Base-by-base conservation (phyloP, 441 rosid species). In the Aquilaria agallochum region DNA sequence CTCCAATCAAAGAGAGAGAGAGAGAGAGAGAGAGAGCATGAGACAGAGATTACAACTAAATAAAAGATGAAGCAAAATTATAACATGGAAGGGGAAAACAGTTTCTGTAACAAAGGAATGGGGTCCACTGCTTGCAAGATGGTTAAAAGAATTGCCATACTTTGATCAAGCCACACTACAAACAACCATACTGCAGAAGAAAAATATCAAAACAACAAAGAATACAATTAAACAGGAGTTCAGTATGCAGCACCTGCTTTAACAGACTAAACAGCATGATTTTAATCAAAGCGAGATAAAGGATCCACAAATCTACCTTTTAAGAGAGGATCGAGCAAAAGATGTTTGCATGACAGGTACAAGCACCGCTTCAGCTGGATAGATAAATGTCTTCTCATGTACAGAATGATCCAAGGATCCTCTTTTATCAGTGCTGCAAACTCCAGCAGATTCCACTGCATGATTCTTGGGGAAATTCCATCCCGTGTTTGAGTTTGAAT, bases 351-450 rank as follows among this genome's bases (percentile, higher is more conserved):
- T 70, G 63, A 91, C 83, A 4, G 99, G 98, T 72, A 96, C 95
- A 72, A 93, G 87, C 72, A 96, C 88, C 64, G 98, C 96, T 78
- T 90, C 97, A 51, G 82, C 76, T 69, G 99, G 97, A 80, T 90
- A 89, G 50, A 96, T 81, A 78, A 93, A 89, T 68, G 84, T 86
- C 71, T 81, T 93, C 66, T 85, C 95, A 69, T 72, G 70, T 31
- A 46, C 60, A 27, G 87, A 76, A 60, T 60, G 68, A 76, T 84
- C 85, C 58, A 69, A 56, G 42, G 67, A 73, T 70, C 78, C 86
- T 77, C 81, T 92, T 56, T 74, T 83, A 69, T 83, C 91, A 63
- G 74, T 80, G 72, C 83, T 81, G 72, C 88, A 86, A 36, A 73
- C 69, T 55, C 74, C 73, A 58, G 77, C 75, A 74, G 92, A 81